Conservation (phyloP, 1,139 yeast genomes). For the Blastobotrys raffinosifermentans region DNA sequence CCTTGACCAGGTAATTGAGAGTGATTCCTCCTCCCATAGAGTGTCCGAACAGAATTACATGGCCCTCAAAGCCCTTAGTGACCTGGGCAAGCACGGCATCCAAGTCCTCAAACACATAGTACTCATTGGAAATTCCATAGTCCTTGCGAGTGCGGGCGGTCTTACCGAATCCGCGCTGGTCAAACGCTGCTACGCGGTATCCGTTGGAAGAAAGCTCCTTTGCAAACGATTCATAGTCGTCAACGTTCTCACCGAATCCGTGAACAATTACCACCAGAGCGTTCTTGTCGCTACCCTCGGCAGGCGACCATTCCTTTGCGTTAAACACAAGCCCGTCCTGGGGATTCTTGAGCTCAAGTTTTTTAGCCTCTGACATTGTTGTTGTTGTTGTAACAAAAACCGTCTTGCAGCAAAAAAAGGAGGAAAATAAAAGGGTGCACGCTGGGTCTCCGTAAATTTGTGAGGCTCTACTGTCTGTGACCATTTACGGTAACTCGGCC, state of each 20-base stretch:
- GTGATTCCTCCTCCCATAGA: constrained; percentile 95
- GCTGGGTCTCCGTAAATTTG: too few species aligned
- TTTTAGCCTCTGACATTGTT: too few species aligned
- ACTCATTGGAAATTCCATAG: constrained; percentile 64
- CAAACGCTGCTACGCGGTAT: constrained; percentile 69
- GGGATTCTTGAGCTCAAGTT: too few species aligned
- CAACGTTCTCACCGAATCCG: constrained; percentile 68
- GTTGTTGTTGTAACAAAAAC: too few species aligned
- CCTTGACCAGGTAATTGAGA: constrained; percentile 67
- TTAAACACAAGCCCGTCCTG: too few species aligned
- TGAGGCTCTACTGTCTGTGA: too few species aligned
- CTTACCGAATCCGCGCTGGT: constrained; percentile 85
- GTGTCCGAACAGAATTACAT: constrained; percentile 65
- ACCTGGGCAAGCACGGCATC: constrained; percentile 48
- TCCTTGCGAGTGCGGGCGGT: constrained; percentile 48
- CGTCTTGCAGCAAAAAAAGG: too few species aligned
- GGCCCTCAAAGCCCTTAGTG: constrained; percentile 35
- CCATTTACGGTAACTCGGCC: too few species aligned
- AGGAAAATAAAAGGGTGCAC: too few species aligned
- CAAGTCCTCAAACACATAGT: constrained; percentile 58
- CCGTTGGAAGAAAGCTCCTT: constrained; percentile 57
- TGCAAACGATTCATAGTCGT: constrained; percentile 48
- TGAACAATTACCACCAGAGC: constrained; percentile 39
- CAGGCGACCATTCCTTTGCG: too few species aligned
- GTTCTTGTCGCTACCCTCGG: constrained; percentile 1